Evolutionary conservation across 192 early-diverging fungal species (phyloP).

Genomic region (Backusella macrospora): DNA sequence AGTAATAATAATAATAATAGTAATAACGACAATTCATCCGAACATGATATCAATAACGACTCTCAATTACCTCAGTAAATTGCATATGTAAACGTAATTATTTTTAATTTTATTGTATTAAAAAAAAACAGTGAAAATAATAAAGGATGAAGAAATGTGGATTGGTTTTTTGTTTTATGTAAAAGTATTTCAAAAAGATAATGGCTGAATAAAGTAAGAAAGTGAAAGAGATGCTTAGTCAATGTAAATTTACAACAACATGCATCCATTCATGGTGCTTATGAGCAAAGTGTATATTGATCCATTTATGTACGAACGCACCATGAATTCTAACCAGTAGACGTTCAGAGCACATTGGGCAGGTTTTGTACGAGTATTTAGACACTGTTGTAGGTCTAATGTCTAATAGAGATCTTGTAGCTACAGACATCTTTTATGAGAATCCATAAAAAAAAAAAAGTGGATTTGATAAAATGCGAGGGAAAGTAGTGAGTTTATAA

Average conservation of each 20-base stretch:
- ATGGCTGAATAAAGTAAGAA: too few relatives aligned
- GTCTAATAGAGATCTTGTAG: background rate
- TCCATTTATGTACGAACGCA: slow-evolving; percentile 42
- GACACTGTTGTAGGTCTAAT: background rate
- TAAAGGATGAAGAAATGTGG: background rate
- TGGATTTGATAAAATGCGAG: background rate
- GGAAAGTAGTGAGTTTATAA: background rate
- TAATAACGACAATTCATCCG: background rate
- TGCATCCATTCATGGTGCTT: slow-evolving; percentile 40
- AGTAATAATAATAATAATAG: background rate
- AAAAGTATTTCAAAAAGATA: background rate
- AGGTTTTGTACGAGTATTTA: slow-evolving; percentile 38
- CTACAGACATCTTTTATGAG: background rate
- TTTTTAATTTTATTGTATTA: background rate
- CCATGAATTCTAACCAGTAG: slow-evolving; percentile 41
- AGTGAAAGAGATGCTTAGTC: background rate
- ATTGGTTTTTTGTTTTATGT: background rate
- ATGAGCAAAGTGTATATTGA: slow-evolving; percentile 36
- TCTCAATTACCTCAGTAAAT: background rate
- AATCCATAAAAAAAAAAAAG: background rate
- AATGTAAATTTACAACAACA: slow-evolving; percentile 41
- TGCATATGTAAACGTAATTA: background rate
- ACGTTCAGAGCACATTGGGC: slow-evolving; percentile 38
- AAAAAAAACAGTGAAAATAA: background rate
- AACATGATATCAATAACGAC: background rate